Evolutionary conservation across 1,139 yeast genomes (phyloP), one percentile per base, ranked within the genome.

Genomic region (Taiozyma onychis): DNA sequence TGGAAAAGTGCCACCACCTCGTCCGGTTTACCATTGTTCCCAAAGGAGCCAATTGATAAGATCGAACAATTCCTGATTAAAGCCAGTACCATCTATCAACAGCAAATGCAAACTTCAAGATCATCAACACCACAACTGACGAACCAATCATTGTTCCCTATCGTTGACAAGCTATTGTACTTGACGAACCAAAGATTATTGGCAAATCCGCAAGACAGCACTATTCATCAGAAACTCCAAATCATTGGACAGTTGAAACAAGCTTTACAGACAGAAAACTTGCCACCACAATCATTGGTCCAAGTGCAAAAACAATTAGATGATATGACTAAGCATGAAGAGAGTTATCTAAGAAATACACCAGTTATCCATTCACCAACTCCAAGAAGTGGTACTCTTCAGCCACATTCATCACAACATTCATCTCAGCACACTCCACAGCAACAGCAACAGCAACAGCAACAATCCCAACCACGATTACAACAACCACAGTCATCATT

Each of bases 1-100:
- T 95, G 99, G 99, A 85, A 87, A 71, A 72, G 69, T 34, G 77
- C 80, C 45, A 77, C 80, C 30, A 78, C 80, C 44, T 77, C 86
- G 3, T 75, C 85, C 10, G 81, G 81, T 22, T 66, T 76, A 47
- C 88, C 95, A 3, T 71, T 93, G 47, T 91, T 93, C 65, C 87
- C 90, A 14, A 73, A 73, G 39, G 85, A 80, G 16, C 87, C 88
- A 46, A 73, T 91, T 58, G 81, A 79, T 43, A 80, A 77, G 61
- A 87, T 95, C 49, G 96, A 88, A 57, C 74, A 72, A 48, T 91
- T 91, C 64, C 71, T 95, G 61, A 72, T 76, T 34, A 76, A 76
- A 57, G 87, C 84, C 13, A 75, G 61, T 13, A 45, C 56, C 2
- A 35, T 59, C 10, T 53, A 59, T 45, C 56, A 58, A 44, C 53